Conservation (phyloP, 2,329 filamentous ascomycete genomes). For the Pyrenophora tritici-repentis region DNA sequence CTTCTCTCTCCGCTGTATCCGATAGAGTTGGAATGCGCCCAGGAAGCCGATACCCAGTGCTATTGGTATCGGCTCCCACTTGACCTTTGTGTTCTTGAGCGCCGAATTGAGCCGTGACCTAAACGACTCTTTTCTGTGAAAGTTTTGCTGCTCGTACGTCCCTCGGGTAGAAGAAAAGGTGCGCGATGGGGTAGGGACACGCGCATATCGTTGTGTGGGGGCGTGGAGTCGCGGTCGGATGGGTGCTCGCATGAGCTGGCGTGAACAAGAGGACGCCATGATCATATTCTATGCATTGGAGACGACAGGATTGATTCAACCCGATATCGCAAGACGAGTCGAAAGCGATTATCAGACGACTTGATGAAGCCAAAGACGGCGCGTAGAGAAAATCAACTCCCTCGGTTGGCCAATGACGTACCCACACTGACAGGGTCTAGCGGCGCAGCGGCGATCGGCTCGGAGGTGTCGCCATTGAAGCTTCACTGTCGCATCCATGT, state of each 20-base stretch:
- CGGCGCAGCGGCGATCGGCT: slow-evolving; percentile 18
- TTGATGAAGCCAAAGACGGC: slow-evolving; percentile 21
- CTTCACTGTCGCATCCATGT: slow-evolving; percentile 4
- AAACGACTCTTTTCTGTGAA: slow-evolving; percentile 59
- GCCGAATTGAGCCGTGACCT: slow-evolving; percentile 62
- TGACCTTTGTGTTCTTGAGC: slow-evolving; percentile 67
- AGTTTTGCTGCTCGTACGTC: slow-evolving; percentile 48
- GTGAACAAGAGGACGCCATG: slow-evolving; percentile 37
- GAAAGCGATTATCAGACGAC: slow-evolving; percentile 4
- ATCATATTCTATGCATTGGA: slow-evolving; percentile 23
- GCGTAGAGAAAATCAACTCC: slow-evolving; percentile 24
- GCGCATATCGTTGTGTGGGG: slow-evolving; percentile 20
- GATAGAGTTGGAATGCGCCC: slow-evolving; percentile 82
- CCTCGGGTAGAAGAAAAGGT: slow-evolving; percentile 48
- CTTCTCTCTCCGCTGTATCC: slow-evolving; percentile 63
- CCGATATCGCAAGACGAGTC: background rate
- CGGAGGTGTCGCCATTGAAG: slow-evolving; percentile 11
- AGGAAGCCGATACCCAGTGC: slow-evolving; percentile 84
- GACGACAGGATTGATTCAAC: background rate
- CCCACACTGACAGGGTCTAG: slow-evolving; percentile 14
- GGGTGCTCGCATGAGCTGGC: slow-evolving; percentile 32
- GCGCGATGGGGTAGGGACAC: slow-evolving; percentile 29
- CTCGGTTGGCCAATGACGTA: slow-evolving; percentile 36
- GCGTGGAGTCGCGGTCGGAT: slow-evolving; percentile 20
- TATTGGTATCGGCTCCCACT: slow-evolving; percentile 91